Conservation (phyloP, 495 filamentous ascomycete genomes). For the Penicillium roqueforti region DNA sequence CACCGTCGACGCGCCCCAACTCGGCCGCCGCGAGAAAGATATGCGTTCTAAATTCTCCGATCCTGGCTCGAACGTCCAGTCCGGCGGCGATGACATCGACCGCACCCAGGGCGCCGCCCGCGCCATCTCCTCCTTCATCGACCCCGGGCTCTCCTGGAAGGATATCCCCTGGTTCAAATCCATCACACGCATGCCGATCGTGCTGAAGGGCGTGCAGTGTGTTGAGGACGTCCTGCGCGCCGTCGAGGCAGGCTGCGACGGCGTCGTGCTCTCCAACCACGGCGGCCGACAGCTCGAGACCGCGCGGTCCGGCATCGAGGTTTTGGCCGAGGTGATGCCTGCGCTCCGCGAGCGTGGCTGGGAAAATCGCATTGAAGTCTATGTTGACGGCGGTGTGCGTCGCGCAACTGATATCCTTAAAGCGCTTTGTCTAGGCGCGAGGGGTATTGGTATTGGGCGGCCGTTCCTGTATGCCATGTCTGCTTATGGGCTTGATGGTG, state of each 20-base stretch:
- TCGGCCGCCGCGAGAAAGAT: conserved; percentile 89
- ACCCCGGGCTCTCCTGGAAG: conserved; percentile 83
- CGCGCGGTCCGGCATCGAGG: conserved; percentile 83
- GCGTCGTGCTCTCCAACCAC: conserved; percentile 95
- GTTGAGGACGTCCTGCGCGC: conserved; percentile 91
- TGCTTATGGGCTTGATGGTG: conserved; percentile 81
- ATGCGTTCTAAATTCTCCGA: conserved; percentile 95
- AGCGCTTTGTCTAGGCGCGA: conserved; percentile 88
- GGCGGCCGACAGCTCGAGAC: conserved; percentile 96
- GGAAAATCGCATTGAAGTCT: conserved; percentile 84
- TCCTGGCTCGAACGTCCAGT: conserved; percentile 77
- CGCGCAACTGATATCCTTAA: conserved; percentile 95
- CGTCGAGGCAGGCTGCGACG: conserved; percentile 77
- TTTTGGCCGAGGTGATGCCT: conserved; percentile 95
- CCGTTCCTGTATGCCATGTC: conserved; percentile 97
- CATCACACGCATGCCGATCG: conserved; percentile 94
- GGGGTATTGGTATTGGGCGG: conserved; percentile 87
- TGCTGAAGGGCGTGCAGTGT: conserved; percentile 94
- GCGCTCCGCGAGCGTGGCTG: conserved; percentile 76
- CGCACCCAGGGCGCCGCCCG: conserved; percentile 86
- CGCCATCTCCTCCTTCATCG: conserved; percentile 93
- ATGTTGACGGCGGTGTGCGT: conserved; percentile 84
- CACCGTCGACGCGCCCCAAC: conserved; percentile 94
- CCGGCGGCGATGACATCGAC: conserved; percentile 62
- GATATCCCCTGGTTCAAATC: conserved; percentile 92